Evolutionary conservation across 2,329 filamentous ascomycete species (phyloP), one percentile per base, ranked within the genome.

Genomic region (Penicillium hordei): DNA sequence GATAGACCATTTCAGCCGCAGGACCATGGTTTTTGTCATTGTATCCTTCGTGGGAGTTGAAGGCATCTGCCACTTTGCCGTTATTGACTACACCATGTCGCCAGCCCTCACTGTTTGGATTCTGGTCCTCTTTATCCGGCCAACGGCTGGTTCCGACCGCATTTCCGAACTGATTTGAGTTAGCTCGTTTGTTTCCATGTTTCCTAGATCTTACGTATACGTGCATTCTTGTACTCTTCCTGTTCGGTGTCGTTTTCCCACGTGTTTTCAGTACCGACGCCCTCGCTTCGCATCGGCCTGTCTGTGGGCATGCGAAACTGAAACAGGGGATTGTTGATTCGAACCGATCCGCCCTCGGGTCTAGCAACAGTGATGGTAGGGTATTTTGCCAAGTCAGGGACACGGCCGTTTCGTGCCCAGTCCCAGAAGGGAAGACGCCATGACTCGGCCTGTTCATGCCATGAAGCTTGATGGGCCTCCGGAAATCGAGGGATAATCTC

Each of bases 391-490:
- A 43, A 72, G 68, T 25, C 78, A 55, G 63, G 69, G 10, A 67
- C 57, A 21, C 52, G 53, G 4, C 55, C 36, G 15, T 48, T 57
- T 13, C 56, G 21, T 5, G 77, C 76, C 76, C 77, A 81, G 63
- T 82, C 79, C 79, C 79, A 81, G 65, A 78, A 82, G 4, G 79
- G 79, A n/a, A 80, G 70, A n/a, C 79, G 76, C 48, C 81, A 72
- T 21, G 63, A 70, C 21, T 72, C 60, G 1, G 78, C 78, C 10
- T 78, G 76, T 17, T 64, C 61, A 36, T 66, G 59, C 64, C 87
- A 87, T 38, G 75, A 72, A 5, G 72, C 71, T 44, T 81, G 77
- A 34, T 80, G 74, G 12, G 75, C 72, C 40, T 80, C 75, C 17
- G 80, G 76, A 72, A 75, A 77, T 21, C 65, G 64, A 27, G 64